A percentile compares a stretch with the other conserved stretches of the same genome.
Evolutionary conservation across 2,329 filamentous ascomycete genomes (phyloP).

Genomic region (Alternaria solani): DNA sequence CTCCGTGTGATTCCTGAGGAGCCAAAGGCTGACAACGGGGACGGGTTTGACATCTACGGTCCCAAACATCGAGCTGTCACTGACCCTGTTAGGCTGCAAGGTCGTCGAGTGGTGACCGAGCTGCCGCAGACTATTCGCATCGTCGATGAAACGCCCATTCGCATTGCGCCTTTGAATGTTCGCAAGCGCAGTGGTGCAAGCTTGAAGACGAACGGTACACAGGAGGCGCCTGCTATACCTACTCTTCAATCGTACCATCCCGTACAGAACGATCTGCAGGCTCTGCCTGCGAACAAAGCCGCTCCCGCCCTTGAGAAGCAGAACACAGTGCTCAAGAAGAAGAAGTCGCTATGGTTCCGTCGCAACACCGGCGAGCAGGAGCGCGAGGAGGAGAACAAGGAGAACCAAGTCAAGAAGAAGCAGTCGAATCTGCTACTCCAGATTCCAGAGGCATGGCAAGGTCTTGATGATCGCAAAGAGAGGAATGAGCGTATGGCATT

Average conservation of each 20-base stretch:
- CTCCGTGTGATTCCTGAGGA: constrained; percentile 64
- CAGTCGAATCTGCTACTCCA: constrained; percentile 35
- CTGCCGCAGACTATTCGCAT: constrained; percentile 63
- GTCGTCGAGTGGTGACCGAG: constrained; percentile 35
- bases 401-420: constrained; percentile 41
- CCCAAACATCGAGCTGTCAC: constrained; percentile 53
- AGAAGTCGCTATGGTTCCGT: constrained; percentile 59
- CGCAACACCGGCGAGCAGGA: constrained; percentile 46
- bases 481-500: constrained; percentile 16
- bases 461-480: constrained; percentile 48
- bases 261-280: constrained; percentile 30
- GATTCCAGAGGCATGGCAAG: constrained; percentile 49
- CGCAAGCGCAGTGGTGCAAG: constrained; percentile 58
- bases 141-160: constrained; percentile 62
- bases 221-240: constrained; percentile 22
- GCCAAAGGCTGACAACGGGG: constrained; percentile 48
- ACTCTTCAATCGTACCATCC: constrained; percentile 31
- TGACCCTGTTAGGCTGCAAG: constrained; percentile 50
- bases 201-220: constrained; percentile 30
- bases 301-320: constrained; percentile 32
- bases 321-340: constrained; percentile 49
- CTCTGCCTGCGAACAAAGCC: constrained; percentile 21
- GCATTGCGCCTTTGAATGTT: constrained; percentile 64
- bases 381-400: constrained; percentile 30
- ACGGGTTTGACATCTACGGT: constrained; percentile 39